A percentile compares a stretch with the other conserved stretches of the same genome.
Evolutionary conservation across 352 stramenopile genomes (phyloP).

Genomic region (Phytophthora pinifolia): DNA sequence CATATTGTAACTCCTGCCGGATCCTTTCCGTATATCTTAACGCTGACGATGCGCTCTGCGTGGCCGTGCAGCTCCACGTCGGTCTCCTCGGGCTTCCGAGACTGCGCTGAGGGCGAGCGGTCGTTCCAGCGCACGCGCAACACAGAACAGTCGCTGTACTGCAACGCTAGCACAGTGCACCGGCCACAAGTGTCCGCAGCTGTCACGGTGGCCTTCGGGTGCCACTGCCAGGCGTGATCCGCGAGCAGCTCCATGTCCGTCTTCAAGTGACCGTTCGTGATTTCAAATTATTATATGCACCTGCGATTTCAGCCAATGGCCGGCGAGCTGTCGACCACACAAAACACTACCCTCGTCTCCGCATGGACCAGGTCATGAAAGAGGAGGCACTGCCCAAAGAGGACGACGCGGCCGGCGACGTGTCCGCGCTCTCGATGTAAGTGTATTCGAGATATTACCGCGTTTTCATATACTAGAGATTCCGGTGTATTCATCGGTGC

Average conservation of each 20-base stretch:
- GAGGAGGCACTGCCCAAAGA: constrained; percentile 19
- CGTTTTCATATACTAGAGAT: constrained; percentile 3
- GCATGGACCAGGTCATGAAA: constrained; percentile 24
- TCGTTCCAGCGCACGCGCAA: constrained; percentile 45
- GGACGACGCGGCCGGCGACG: constrained; percentile 17
- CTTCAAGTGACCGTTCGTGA: background rate
- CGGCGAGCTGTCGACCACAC: constrained; percentile 12
- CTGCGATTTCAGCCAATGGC: constrained; percentile 23
- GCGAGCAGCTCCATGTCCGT: constrained; percentile 37
- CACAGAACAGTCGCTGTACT: constrained; percentile 50
- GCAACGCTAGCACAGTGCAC: constrained; percentile 49
- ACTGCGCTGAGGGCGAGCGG: constrained; percentile 6
- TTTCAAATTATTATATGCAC: too few species aligned
- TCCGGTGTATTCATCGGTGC: constrained; percentile 2
- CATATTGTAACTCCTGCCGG: constrained; percentile 36
- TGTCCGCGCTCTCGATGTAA: constrained; percentile 27
- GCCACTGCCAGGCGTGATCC: constrained; percentile 48
- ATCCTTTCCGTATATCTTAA: constrained; percentile 31
- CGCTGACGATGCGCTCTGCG: constrained; percentile 38
- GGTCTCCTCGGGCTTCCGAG: constrained; percentile 21
- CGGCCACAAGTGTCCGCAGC: constrained; percentile 34
- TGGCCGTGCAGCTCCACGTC: constrained; percentile 63
- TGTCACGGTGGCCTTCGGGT: constrained; percentile 37
- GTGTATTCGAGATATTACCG: constrained; percentile 5
- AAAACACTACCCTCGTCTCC: constrained; percentile 3